Conservation (phyloP, 371 early-diverging fungal species). For the Mortierella sp. region DNA sequence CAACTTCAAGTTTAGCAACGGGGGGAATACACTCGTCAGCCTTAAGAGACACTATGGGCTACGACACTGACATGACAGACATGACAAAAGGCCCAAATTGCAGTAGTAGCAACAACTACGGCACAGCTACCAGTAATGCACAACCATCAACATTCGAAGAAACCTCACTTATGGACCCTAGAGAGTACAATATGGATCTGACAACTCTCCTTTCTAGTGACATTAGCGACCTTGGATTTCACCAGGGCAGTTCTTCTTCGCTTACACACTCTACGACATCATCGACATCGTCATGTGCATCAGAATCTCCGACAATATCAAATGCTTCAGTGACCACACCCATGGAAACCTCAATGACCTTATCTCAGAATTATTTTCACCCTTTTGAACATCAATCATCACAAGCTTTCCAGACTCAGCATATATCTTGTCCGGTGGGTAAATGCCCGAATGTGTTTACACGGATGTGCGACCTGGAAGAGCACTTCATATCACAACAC, state of each 20-base stretch:
- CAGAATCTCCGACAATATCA: constrained; percentile 10
- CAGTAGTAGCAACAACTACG: not conserved
- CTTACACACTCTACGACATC: constrained; percentile 8
- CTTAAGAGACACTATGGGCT: not conserved
- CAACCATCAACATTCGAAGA: not conserved
- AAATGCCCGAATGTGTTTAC: constrained; percentile 35
- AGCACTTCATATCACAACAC: constrained; percentile 29
- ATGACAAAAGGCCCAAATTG: not conserved
- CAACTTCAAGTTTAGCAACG: not conserved
- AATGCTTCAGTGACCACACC: not conserved
- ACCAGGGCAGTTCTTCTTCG: constrained; percentile 3
- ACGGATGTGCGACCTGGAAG: constrained; percentile 22
- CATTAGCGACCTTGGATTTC: constrained; percentile 1
- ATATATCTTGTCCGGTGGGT: constrained; percentile 30
- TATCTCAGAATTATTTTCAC: not conserved
- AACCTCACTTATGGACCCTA: not conserved
- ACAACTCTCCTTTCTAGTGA: constrained; percentile 10
- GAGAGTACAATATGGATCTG: constrained; percentile 1
- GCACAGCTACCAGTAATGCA: not conserved
- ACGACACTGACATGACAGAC: not conserved
- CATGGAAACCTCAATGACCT: not conserved
- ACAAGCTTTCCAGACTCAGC: constrained; percentile 5
- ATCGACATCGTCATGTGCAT: constrained; percentile 3
- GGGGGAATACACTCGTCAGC: not conserved
- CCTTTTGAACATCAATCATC: not conserved